phyloP scores from a whole-genome alignment of 805 yeast species.

The Yarrowia deformans region DNA sequence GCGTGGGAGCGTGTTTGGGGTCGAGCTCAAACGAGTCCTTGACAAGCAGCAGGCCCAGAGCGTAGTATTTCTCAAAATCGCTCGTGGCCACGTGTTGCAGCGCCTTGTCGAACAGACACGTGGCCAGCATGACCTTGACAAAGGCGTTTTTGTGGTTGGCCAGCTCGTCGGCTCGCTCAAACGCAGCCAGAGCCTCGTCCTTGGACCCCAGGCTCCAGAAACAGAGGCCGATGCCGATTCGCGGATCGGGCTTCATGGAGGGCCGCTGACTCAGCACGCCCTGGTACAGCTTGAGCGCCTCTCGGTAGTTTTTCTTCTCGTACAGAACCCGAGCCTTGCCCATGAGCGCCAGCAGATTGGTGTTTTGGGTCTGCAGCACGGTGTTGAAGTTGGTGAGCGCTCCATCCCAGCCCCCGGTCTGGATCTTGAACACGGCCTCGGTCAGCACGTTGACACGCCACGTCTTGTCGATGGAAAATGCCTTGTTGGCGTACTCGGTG shows the following conservation, averaged over 20 bases:
- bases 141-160: conserved; percentile 57
- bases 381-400: conserved; percentile 74
- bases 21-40: conserved; percentile 53
- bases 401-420: conserved; percentile 68
- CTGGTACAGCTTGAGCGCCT: conserved; percentile 83
- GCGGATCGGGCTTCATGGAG: conserved; percentile 79
- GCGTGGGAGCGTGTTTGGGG: conserved; percentile 65
- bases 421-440: conserved; percentile 68
- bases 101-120: conserved; percentile 73
- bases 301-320: conserved; percentile 71
- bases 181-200: conserved; percentile 76
- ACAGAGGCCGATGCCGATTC: conserved; percentile 94
- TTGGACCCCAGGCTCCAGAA: conserved; percentile 87
- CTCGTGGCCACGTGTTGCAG: conserved; percentile 57
- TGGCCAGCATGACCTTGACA: conserved; percentile 30
- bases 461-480: conserved; percentile 58
- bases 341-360: conserved; percentile 75
- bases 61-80: conserved; percentile 67
- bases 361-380: conserved; percentile 60
- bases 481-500: conserved; percentile 56
- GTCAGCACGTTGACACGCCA: conserved; percentile 62
- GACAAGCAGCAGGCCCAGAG: conserved; percentile 60
- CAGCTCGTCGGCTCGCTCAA: conserved; percentile 79
- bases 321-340: conserved; percentile 85
- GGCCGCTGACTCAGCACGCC: conserved; percentile 80